Conservation (phyloP, 2,329 filamentous ascomycete genomes). For the Aspergillus sp. region DNA sequence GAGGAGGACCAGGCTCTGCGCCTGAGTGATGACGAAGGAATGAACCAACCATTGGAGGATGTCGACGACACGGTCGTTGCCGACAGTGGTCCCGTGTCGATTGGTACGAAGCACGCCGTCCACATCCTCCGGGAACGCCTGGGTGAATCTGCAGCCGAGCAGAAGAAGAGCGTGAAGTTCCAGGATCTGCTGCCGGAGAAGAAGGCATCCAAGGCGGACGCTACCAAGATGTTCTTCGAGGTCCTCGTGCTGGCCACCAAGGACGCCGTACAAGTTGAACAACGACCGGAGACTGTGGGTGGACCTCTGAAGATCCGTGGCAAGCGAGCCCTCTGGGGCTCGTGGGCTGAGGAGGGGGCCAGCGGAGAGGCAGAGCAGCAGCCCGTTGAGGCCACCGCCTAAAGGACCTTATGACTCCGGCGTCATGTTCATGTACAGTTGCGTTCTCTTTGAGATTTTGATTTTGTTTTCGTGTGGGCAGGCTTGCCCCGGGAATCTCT, state of each 20-base stretch:
- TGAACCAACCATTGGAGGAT: constrained; percentile 55
- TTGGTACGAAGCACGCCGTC: constrained; percentile 93
- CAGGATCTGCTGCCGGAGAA: constrained; percentile 85
- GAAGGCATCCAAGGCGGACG: constrained; percentile 80
- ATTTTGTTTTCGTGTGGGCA: constrained; percentile 1
- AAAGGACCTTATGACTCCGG: constrained; percentile 4
- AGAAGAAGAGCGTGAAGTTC: constrained; percentile 81
- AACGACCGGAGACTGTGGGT: constrained; percentile 71
- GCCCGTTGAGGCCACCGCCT: constrained; percentile 29
- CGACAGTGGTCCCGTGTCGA: constrained; percentile 81
- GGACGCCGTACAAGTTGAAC: constrained; percentile 96
- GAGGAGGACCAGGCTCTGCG: constrained; percentile 50
- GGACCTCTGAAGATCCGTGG: constrained; percentile 79
- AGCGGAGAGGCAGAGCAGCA: constrained; percentile 49
- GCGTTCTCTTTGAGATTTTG: constrained; percentile 7
- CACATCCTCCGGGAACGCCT: constrained; percentile 90
- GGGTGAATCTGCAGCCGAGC: constrained; percentile 65
- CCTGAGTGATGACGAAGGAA: constrained; percentile 51
- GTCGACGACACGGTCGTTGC: constrained; percentile 85
- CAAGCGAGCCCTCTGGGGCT: constrained; percentile 95
- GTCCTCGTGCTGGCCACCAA: constrained; percentile 94
- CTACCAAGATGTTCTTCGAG: constrained; percentile 99
- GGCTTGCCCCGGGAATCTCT: constrained; percentile 1
- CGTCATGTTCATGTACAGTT: constrained; percentile 15
- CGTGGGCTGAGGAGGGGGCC: constrained; percentile 78